Base-by-base conservation (phyloP, 768 basidiomycete genomes). In the Lactarius quietus region DNA sequence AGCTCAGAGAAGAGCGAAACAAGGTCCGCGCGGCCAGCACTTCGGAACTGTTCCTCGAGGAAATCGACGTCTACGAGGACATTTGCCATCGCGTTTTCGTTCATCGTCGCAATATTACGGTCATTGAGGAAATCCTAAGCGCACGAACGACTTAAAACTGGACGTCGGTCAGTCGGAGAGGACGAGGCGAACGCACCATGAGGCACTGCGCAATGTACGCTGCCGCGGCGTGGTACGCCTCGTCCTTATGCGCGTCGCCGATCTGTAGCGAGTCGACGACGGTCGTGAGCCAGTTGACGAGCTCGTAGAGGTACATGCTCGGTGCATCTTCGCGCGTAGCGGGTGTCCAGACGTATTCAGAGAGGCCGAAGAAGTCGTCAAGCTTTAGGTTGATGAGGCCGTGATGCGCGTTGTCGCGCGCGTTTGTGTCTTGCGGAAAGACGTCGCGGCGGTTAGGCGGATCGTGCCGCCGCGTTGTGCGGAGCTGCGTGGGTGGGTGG, bases 271-370 rank as follows among this genome's bases (percentile, higher is more conserved):
- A 93, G 75, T 98, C 97, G 56, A 99, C 93, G 62, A 97, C 92
- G 1, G 95, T 97, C 43, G 90, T 95, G 59, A 98, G 82, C 91
- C 95, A 99, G 74, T 94, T 95, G 74, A 96, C 85, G 71, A 98
- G 84, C 75, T 98, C 96, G 74, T 93, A 90, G 3, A 98, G 82
- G 76, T 98, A 98, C 84, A 90, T 89, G 83, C 93, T 95, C 52
- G 95, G 93, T 39, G 86, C 86, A 64, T 83, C 81, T 73, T 92
- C 89, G 38, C 85, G 84, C 14, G 79, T 74, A 38, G 80, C 78
- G 10, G 93, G 90, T 39, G 88, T 90, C 95, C 95, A 98, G 71
- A 95, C 88, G 74, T 98, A 98, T 76, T 96, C 93, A 5, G 95
- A 90, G 51, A 96, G 81, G 65, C 93, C 97, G 74, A 97, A 96